These are phyloP conservation scores for Microcyclosporella mali DNA, from an alignment of 2,329 filamentous ascomycete genomes.

Conservation along the genomic window DNA sequence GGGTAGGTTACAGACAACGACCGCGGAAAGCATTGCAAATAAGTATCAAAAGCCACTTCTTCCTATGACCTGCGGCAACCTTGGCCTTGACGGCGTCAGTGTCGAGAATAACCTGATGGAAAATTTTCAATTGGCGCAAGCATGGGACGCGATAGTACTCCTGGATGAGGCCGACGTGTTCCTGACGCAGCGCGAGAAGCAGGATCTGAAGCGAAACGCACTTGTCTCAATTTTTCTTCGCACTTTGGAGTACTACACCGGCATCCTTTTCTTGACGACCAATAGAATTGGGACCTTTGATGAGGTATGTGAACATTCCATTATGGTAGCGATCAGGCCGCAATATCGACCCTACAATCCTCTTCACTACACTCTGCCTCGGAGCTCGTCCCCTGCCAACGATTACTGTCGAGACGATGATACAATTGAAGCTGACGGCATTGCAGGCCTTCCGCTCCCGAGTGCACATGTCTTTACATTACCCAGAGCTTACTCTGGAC, in stretches of 20 bases:
- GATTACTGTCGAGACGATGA: too few relatives aligned
- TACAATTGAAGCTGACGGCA: too few relatives aligned
- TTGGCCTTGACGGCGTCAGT: slow-evolving; percentile 8
- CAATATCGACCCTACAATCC: too few relatives aligned
- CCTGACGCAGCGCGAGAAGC: slow-evolving; percentile 15
- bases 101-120: slow-evolving; percentile 11
- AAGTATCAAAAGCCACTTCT: slow-evolving; percentile 15
- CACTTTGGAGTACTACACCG: slow-evolving; percentile 34
- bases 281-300: slow-evolving; percentile 33
- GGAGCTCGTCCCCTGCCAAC: too few relatives aligned
- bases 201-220: slow-evolving; percentile 20
- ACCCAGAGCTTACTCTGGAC: neutral
- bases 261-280: slow-evolving; percentile 35
- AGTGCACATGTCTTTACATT: slow-evolving; percentile 30
- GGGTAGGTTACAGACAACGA: slow-evolving; percentile 14
- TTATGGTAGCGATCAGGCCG: too few relatives aligned
- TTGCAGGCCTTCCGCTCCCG: slow-evolving; percentile 28
- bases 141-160: slow-evolving; percentile 28
- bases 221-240: slow-evolving; percentile 33
- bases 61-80: slow-evolving; percentile 17
- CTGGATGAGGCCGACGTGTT: slow-evolving; percentile 37
- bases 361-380: too few relatives aligned
- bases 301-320: too few relatives aligned
- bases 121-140: slow-evolving; percentile 13
- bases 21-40: slow-evolving; percentile 14